Base-by-base conservation (phyloP, 305 asterid species). In the Plantago rigida region DNA sequence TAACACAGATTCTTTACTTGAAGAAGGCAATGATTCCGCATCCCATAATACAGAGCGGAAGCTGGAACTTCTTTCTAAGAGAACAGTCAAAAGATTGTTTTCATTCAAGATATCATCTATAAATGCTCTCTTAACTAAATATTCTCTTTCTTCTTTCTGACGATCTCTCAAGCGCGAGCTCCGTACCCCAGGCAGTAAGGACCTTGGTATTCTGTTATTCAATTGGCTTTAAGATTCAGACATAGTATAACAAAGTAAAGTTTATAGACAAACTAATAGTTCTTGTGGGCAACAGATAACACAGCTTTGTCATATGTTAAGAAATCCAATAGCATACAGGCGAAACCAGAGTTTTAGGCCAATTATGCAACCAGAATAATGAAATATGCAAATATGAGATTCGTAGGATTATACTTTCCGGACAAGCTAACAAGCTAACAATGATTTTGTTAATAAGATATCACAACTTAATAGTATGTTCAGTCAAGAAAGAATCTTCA, bases 141-240 rank as follows among this genome's bases (percentile, higher is more conserved):
- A 67, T 74, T 92, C 99, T 68, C 95, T 77, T 77, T 86, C 96
- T 79, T 88, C 99, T 79, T 79, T 86, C 74, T 72, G 94, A 58
- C 96, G 95, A 64, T 86, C 91, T 73, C 84, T 86, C 66, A 73
- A 73, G 60, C 99, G 96, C 47, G 95, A 92, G 84, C 85, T 84
- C 71, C 96, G 79, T 67, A 81, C 94, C 51, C 95, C 96, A 55
- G 94, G 95, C 47, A 91, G 76, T 68, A 91, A 81, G 64, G 95
- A 84, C 82, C 94, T 86, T 65, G 99, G 99, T 70, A 92, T 80
- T 78, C 99, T 92, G 96, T 62, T 52, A 78, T 56, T 70, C 73
- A 75, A 69, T 39, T 51, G 68, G 64, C 65, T 56, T 73, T 68
- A 73, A 73, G 14, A 13, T 59, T 65, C 45, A 15, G 48, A 49